Conservation (phyloP, 768 basidiomycete species). For the Suillus tomentosus region DNA sequence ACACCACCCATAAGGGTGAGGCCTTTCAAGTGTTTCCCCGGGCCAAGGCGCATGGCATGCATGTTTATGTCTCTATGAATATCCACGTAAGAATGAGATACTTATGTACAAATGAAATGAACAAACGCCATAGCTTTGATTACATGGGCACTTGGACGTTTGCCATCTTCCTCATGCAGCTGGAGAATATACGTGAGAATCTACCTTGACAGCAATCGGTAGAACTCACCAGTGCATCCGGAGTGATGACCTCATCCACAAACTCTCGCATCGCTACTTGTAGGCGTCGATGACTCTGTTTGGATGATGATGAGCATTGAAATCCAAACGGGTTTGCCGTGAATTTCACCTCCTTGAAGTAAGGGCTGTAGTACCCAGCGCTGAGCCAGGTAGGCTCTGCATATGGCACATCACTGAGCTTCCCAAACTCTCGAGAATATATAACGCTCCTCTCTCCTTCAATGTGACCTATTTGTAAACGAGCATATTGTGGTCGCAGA, state of each 20-base stretch:
- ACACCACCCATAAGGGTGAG: conserved; percentile 75
- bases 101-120: background rate
- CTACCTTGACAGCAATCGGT: conserved; percentile 11
- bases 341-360: conserved; percentile 64
- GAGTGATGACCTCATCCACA: conserved; percentile 63
- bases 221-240: conserved; percentile 30
- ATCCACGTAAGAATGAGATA: background rate
- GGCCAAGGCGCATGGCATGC: conserved; percentile 70
- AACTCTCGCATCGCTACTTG: conserved; percentile 53
- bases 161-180: conserved; percentile 56
- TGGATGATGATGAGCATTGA: conserved; percentile 39
- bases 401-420: conserved; percentile 71
- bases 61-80: conserved; percentile 43
- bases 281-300: conserved; percentile 44
- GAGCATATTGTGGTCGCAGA: conserved; percentile 61
- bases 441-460: conserved; percentile 58
- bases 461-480: conserved; percentile 65
- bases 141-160: conserved; percentile 55
- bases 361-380: conserved; percentile 67
- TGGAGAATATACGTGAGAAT: conserved; percentile 25
- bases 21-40: conserved; percentile 87
- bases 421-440: conserved; percentile 47
- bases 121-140: conserved; percentile 54
- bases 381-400: conserved; percentile 79
- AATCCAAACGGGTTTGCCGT: background rate